Evolutionary conservation across 805 yeast genomes (phyloP), one percentile per base, ranked within the genome.

Genomic region (Ascoidea rubescens): DNA sequence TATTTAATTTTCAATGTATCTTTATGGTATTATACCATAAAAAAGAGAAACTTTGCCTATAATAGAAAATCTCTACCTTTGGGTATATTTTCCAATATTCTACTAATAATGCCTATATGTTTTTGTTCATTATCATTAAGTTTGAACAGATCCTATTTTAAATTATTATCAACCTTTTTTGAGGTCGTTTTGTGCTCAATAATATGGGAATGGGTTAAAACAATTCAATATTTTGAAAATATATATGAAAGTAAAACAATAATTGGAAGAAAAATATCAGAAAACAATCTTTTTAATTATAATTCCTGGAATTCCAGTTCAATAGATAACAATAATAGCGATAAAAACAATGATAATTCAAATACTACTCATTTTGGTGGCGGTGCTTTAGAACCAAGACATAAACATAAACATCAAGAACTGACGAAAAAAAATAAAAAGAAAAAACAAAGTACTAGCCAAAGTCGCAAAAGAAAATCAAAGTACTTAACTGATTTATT

Each of bases 121-220:
- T 55, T 55, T 46, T 51, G 48, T 42, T n/a, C 48, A 30, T 17
- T 37, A 12, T 50, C 30, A 48, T 43, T 54, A n/a, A 28, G 33
- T 16, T 16, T 48, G 14, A 48, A 50, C n/a, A 32, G 42, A 7
- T 49, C 54, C 16, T 55, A 56, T 54, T 50, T 53, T 6, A 33
- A 51, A 5, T 16, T 54, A 7, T 17, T 55, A 12, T 30, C 51
- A 4, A 52, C 51, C 45, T 55, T 55, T 31, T 50, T 55, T 31
- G 54, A 54, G 16, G 51, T 55, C 5, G 47, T 52, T 12, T 48
- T 54, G 5, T 51, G 47, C 31, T 51, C 51, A 6, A 43, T 55
- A 42, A 32, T 50, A 7, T 55, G 57, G 57, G 57, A 55, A 49
- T 48, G 54, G 45, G 30, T 43, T 31, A 48, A 48, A 32, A 55